Percentiles rank a stretch among this genome's conserved stretches.
phyloP scores from a whole-genome alignment of 2,329 filamentous ascomycete genomes.

The Lachnellula suecica region DNA sequence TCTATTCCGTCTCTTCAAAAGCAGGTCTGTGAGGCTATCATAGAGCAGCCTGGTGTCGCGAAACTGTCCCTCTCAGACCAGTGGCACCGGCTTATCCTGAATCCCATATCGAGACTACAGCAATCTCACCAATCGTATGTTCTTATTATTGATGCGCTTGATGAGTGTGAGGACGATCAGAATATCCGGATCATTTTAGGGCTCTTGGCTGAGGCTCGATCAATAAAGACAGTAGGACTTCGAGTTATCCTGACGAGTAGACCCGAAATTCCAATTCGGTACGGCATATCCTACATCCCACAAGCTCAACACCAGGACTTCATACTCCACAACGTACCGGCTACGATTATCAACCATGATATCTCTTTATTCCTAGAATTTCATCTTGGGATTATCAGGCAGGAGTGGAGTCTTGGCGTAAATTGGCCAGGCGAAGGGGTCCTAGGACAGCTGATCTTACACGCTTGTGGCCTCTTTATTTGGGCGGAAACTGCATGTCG shows the following conservation, averaged over 20 bases:
- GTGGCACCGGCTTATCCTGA: slow-evolving; percentile 41
- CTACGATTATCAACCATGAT: slow-evolving; percentile 24
- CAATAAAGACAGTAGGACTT: slow-evolving; percentile 14
- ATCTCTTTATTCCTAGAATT: slow-evolving; percentile 12
- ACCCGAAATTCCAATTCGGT: slow-evolving; percentile 25
- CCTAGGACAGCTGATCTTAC: slow-evolving; percentile 16
- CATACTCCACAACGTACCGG: slow-evolving; percentile 19
- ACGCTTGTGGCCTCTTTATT: slow-evolving; percentile 27
- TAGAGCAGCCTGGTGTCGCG: slow-evolving; percentile 7
- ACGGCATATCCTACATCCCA: slow-evolving; percentile 17
- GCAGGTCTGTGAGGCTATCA: slow-evolving; percentile 8
- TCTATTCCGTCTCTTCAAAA: slow-evolving; percentile 1
- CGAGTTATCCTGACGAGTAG: slow-evolving; percentile 31
- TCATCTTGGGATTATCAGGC: slow-evolving; percentile 2
- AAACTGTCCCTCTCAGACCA: slow-evolving; percentile 38
- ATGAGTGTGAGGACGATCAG: slow-evolving; percentile 29
- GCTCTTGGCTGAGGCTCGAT: slow-evolving; percentile 10
- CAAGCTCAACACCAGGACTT: slow-evolving; percentile 18
- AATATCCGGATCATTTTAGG: slow-evolving; percentile 11
- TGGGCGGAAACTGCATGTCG: slow-evolving; percentile 19
- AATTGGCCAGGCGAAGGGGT: slow-evolving; percentile 10
- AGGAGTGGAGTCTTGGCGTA: slow-evolving; percentile 9
- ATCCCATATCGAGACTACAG: slow-evolving; percentile 34
- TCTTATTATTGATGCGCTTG: slow-evolving; percentile 32
- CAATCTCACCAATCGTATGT: slow-evolving; percentile 4